phyloP scores from a whole-genome alignment of 306 rosid species.

The Malus sylvestris region DNA sequence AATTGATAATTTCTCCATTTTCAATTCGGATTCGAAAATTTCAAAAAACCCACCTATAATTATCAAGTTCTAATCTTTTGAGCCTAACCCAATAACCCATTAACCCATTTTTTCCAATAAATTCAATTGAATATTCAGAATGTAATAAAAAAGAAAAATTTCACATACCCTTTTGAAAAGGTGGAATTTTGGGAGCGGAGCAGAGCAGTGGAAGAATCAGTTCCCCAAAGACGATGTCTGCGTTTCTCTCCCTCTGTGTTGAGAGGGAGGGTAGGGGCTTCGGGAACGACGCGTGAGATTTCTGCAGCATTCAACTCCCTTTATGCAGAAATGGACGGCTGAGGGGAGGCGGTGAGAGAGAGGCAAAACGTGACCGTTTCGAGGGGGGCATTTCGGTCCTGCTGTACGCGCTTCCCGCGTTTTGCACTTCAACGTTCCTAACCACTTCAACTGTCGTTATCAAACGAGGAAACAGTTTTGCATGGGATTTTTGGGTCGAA shows the following conservation, averaged over 20 bases:
- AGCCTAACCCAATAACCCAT: neutral
- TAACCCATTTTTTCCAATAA: neutral
- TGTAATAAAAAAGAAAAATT: neutral
- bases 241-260: neutral
- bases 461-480: neutral
- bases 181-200: neutral
- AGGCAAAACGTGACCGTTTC: neutral
- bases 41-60: neutral
- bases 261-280: neutral
- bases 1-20: neutral
- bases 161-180: constrained; percentile 12
- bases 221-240: neutral
- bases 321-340: neutral
- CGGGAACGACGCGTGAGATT: neutral
- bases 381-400: neutral
- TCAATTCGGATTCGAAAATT: neutral
- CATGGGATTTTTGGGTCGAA: too few species aligned
- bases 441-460: neutral
- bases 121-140: neutral
- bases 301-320: neutral
- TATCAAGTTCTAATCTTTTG: neutral
- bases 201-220: neutral
- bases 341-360: neutral
- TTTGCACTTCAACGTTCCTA: neutral
- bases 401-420: neutral